Base-by-base conservation (phyloP, 2,329 filamentous ascomycete species). In the Fusarium newnesense region DNA sequence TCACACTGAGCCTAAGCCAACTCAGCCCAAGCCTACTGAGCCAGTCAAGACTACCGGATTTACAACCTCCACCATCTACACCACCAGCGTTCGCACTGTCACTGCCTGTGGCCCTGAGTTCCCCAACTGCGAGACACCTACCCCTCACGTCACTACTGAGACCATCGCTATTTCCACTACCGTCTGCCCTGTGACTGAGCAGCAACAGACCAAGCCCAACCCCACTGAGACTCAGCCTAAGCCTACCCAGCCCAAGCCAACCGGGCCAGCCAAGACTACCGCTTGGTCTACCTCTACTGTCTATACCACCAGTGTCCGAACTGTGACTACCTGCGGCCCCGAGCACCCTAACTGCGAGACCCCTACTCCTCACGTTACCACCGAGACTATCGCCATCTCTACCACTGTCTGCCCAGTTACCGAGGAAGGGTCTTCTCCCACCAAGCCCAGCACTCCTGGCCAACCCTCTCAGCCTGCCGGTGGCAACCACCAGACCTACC, bases 281-380 rank as follows among this genome's bases (percentile, higher is more conserved):
- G 64, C 49, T 4, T 69, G 36, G 28, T 63, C 67, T 12, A 69
- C 65, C 0, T 75, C 72, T 0, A 73, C 72, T 34, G 44, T 75
- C 19, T 75, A 75, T 64, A 64, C 68, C 4, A 76, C 75, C 7
- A 65, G 59, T 26, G 47, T 76, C 43, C 72, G 72, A 34, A 76
- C 74, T 5, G 64, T 76, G 40, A 76, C 75, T 39, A 40, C 50
- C 24, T 74, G 69, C 19, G 54, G 53, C 10, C 64, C 56, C 1
- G 42, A 65, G 28, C 26, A 42, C 16, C 64, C 64, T 2, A 40
- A 69, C 24, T 69, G 66, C 42, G 50, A 54, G 19, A 37, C 36
- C 13, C 32, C 32, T 18, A 68, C 56, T 21, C 67, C 68, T 26
- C 66, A 70, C 12, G 61, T 66, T 5, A 50, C 26, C 4, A 66